Evolutionary conservation across 768 basidiomycete genomes (phyloP).

Genomic region (Lactarius deliciosus): DNA sequence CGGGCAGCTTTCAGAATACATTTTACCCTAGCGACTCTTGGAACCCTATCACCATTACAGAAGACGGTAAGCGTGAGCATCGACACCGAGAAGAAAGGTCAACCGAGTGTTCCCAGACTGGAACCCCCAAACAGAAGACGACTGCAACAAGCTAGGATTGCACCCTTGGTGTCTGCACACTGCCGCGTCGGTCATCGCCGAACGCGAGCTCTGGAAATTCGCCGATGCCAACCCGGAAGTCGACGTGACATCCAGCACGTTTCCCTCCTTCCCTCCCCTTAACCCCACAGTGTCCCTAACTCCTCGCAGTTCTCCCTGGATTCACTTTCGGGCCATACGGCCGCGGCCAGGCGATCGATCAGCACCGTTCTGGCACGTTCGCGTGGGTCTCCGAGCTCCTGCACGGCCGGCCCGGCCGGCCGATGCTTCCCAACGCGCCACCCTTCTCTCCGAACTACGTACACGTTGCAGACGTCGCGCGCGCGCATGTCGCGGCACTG

Average conservation of each 20-base stretch:
- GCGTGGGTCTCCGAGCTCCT: conserved; percentile 24
- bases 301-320: conserved; percentile 18
- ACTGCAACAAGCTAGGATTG: conserved; percentile 19
- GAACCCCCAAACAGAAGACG: conserved; percentile 20
- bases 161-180: conserved; percentile 26
- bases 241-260: conserved; percentile 24
- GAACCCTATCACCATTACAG: conserved; percentile 21
- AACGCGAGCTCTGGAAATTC: conserved; percentile 26
- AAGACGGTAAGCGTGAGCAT: conserved; percentile 8
- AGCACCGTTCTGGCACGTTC: conserved; percentile 14
- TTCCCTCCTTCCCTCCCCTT: neutral
- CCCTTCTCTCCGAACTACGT: conserved; percentile 27
- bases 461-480: conserved; percentile 20
- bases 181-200: conserved; percentile 18
- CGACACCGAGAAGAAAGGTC: neutral
- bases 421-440: conserved; percentile 11
- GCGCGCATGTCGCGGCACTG: conserved; percentile 19
- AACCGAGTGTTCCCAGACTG: conserved; percentile 16
- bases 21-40: conserved; percentile 22
- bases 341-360: conserved; percentile 19
- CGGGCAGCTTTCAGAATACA: conserved; percentile 19
- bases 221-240: conserved; percentile 19
- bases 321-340: conserved; percentile 24
- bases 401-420: conserved; percentile 18
- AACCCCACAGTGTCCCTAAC: neutral